These are phyloP conservation scores for Pythium folliculosum DNA, from an alignment of 352 stramenopile species.

Conservation along the genomic window DNA sequence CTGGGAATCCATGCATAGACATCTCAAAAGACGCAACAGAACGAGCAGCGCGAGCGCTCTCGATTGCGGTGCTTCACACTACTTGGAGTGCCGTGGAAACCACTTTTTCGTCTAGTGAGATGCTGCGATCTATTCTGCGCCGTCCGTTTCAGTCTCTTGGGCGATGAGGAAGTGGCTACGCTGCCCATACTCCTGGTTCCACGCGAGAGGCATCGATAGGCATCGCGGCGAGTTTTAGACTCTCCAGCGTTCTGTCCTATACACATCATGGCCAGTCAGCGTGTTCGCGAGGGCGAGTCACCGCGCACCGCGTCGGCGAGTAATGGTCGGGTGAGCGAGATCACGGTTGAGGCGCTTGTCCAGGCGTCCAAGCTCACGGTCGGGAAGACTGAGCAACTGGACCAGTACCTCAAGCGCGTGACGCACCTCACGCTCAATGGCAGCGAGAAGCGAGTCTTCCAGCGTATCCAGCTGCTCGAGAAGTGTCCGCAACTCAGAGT, in stretches of 20 bases:
- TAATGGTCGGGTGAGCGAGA: slow-evolving; percentile 36
- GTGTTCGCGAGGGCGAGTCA: neutral
- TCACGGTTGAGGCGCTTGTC: slow-evolving; percentile 62
- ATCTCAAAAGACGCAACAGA: neutral
- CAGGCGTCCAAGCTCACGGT: slow-evolving; percentile 67
- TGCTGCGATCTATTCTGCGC: neutral
- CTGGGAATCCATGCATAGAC: neutral
- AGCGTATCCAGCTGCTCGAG: slow-evolving; percentile 59
- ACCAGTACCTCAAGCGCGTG: slow-evolving; percentile 74
- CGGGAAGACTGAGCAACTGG: slow-evolving; percentile 58
- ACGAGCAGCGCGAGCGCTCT: neutral
- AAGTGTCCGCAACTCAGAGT: slow-evolving; percentile 70
- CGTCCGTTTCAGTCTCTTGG: neutral
- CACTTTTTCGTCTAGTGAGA: no score
- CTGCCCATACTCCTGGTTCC: no score
- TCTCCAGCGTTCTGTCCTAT: neutral
- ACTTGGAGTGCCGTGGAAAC: neutral
- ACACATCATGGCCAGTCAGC: neutral
- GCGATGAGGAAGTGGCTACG: neutral
- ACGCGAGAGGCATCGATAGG: no score
- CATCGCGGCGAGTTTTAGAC: no score
- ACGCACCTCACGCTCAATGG: slow-evolving; percentile 72
- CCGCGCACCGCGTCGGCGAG: neutral
- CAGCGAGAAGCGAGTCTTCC: slow-evolving; percentile 45
- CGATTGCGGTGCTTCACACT: neutral